phyloP scores from a whole-genome alignment of 768 basidiomycete genomes.

The Cystofilobasidium macerans region DNA sequence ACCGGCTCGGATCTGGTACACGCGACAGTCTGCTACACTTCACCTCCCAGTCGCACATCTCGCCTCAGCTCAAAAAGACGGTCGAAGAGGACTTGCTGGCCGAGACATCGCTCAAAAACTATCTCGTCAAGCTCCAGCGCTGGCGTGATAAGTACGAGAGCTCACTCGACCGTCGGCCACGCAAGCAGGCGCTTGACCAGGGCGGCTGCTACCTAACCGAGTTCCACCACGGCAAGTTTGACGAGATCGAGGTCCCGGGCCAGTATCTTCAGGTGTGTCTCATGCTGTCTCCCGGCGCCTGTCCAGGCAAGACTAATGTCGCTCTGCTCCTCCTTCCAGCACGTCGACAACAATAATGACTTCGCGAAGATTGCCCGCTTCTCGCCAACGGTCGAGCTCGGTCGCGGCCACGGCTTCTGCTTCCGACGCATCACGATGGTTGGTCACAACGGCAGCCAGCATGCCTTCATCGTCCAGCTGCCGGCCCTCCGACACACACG shows the following conservation, averaged over 20 bases:
- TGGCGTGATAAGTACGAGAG: conserved; percentile 89
- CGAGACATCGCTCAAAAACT: conserved; percentile 68
- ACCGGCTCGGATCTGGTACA: conserved; percentile 35
- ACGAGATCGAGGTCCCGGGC: conserved; percentile 96
- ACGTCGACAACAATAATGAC: conserved; percentile 84
- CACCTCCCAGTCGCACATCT: conserved; percentile 10
- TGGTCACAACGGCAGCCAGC: conserved; percentile 78
- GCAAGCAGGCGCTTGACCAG: conserved; percentile 69
- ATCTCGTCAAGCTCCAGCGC: conserved; percentile 73
- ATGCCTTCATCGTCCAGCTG: conserved; percentile 81
- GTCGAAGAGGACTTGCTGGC: conserved; percentile 84
- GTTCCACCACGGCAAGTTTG: conserved; percentile 94
- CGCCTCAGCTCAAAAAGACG: conserved; percentile 49
- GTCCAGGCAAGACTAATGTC: too few relatives aligned
- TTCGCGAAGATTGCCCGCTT: conserved; percentile 87
- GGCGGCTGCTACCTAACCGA: conserved; percentile 88
- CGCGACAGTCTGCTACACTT: conserved; percentile 38
- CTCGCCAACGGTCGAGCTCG: conserved; percentile 78
- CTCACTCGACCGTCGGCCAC: conserved; percentile 67
- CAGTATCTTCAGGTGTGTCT: conserved; percentile 81
- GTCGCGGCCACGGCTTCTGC: conserved; percentile 69
- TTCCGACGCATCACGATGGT: conserved; percentile 84
- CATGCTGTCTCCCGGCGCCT: background rate
- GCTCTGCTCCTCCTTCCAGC: conserved; percentile 52
- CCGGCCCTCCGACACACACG: conserved; percentile 75